A percentile compares a stretch with the other conserved stretches of the same genome.
Conservation (phyloP, 352 stramenopile species). For the Globisporangium echinulatum region DNA sequence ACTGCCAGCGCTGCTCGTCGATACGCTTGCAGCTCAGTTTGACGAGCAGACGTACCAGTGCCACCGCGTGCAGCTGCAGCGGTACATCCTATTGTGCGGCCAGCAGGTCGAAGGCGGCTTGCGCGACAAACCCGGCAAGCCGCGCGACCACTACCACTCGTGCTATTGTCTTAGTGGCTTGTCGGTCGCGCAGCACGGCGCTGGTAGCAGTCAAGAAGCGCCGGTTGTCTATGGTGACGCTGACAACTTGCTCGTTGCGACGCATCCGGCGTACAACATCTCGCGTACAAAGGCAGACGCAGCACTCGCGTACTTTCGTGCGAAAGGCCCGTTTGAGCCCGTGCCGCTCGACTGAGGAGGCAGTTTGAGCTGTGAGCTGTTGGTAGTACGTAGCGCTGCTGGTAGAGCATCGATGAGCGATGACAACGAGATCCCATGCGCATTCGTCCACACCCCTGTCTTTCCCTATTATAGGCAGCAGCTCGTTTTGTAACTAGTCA, state of each 20-base stretch:
- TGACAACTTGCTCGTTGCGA: conserved; percentile 73
- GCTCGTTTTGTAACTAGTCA: conserved; percentile 2
- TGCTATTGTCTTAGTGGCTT: conserved; percentile 98
- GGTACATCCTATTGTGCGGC: conserved; percentile 93
- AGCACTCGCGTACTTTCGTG: conserved; percentile 62
- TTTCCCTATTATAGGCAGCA: not conserved
- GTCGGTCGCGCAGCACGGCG: conserved; percentile 89
- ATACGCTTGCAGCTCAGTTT: conserved; percentile 30
- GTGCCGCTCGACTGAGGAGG: not conserved
- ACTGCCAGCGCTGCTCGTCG: conserved; percentile 73
- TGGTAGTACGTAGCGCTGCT: not conserved
- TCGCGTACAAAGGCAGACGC: conserved; percentile 71
- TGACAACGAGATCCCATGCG: not conserved
- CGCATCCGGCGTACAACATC: conserved; percentile 93
- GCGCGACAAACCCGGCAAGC: conserved; percentile 93
- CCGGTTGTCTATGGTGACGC: conserved; percentile 48
- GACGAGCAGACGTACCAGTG: conserved; percentile 51
- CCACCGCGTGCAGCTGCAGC: conserved; percentile 71
- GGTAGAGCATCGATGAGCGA: no score
- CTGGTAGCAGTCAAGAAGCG: conserved; percentile 13
- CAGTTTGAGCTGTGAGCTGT: not conserved
- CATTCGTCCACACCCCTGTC: not conserved
- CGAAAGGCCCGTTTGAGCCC: conserved; percentile 48
- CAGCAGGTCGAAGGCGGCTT: conserved; percentile 93
- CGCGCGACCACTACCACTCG: conserved; percentile 97